These are phyloP conservation scores for Pythium oligandrum DNA, from an alignment of 352 stramenopile genomes.

Conservation along the genomic window DNA sequence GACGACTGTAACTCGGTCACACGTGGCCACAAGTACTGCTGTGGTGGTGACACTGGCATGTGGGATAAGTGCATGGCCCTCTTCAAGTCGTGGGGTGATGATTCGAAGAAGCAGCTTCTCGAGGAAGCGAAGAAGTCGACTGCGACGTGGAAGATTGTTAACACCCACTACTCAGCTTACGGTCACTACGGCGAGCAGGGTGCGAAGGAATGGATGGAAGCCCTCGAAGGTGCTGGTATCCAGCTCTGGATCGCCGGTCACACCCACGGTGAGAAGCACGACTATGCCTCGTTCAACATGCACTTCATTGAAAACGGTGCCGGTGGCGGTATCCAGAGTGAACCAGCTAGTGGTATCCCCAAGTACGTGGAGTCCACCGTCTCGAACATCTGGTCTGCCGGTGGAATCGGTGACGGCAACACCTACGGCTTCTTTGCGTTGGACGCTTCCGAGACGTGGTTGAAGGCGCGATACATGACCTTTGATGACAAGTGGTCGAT, in stretches of 20 bases:
- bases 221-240: conserved; percentile 11
- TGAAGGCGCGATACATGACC: conserved; percentile 34
- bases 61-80: conserved; percentile 29
- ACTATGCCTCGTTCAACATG: conserved; percentile 20
- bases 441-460: conserved; percentile 24
- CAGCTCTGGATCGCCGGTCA: conserved; percentile 30
- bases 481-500: conserved; percentile 35
- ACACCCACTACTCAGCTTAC: conserved; percentile 36
- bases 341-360: conserved; percentile 21
- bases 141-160: conserved; percentile 42
- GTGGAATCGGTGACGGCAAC: conserved; percentile 20
- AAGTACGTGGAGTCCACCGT: conserved; percentile 11
- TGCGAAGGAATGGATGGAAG: conserved; percentile 19
- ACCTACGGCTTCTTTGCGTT: conserved; percentile 37
- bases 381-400: conserved; percentile 23
- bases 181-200: conserved; percentile 22
- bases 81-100: conserved; percentile 29
- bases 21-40: conserved; percentile 22
- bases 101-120: conserved; percentile 19
- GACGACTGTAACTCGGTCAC: conserved; percentile 26
- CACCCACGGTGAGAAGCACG: conserved; percentile 38
- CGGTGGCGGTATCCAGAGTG: conserved; percentile 33
- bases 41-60: conserved; percentile 24
- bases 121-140: conserved; percentile 25
- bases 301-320: conserved; percentile 41